phyloP scores from a whole-genome alignment of 345 rosid species.

The Eutrema yunnanense region DNA sequence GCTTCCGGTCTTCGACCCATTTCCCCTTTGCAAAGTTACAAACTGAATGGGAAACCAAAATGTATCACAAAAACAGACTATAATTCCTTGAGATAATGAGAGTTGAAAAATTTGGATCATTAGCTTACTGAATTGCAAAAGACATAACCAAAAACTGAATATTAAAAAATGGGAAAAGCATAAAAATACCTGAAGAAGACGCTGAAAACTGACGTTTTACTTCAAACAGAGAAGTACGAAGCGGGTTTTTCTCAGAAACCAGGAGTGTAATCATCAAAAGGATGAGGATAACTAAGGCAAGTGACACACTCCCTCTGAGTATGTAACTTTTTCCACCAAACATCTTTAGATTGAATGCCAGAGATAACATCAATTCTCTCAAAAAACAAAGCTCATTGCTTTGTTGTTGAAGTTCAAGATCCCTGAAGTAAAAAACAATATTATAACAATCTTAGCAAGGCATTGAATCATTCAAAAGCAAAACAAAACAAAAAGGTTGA shows the following conservation, averaged over 20 bases:
- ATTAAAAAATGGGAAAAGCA: neutral
- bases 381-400: neutral
- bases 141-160: neutral
- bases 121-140: neutral
- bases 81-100: neutral
- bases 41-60: conserved; percentile 30
- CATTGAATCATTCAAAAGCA: neutral
- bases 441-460: no score
- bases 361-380: conserved; percentile 16
- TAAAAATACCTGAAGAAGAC: conserved; percentile 25
- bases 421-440: neutral
- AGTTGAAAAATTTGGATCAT: neutral
- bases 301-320: conserved; percentile 31
- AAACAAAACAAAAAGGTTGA: neutral
- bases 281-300: conserved; percentile 23
- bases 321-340: conserved; percentile 8
- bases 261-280: conserved; percentile 1
- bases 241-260: conserved; percentile 18
- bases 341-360: conserved; percentile 7
- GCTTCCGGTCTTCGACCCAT: conserved; percentile 48
- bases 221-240: conserved; percentile 8
- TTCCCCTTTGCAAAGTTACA: conserved; percentile 68
- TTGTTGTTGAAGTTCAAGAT: conserved; percentile 14
- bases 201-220: conserved; percentile 24
- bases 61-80: neutral